phyloP scores from a whole-genome alignment of 2,329 filamentous ascomycete species.

The Elsinoe arachidis region DNA sequence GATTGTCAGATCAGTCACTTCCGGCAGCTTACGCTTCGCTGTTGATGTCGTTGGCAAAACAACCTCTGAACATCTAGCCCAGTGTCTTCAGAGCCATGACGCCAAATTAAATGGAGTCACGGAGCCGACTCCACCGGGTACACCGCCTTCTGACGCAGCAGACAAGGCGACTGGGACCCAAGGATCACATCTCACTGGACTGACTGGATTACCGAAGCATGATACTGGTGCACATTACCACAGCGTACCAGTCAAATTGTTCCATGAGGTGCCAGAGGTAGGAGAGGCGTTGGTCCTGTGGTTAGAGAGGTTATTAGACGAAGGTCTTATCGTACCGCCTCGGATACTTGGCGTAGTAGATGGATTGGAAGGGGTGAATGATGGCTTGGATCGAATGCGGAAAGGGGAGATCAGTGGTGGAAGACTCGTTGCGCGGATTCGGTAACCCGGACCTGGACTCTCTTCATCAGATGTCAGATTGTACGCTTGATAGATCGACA shows the following conservation, averaged over 20 bases:
- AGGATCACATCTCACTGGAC: slow-evolving; percentile 52
- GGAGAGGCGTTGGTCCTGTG: slow-evolving; percentile 56
- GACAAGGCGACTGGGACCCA: not conserved
- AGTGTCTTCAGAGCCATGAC: not conserved
- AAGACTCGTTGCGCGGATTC: slow-evolving; percentile 51
- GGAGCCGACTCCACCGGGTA: not conserved
- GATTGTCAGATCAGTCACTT: slow-evolving; percentile 53
- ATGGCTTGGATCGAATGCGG: slow-evolving; percentile 56
- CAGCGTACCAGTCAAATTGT: slow-evolving; percentile 65
- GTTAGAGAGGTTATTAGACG: slow-evolving; percentile 57
- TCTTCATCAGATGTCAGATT: not conserved
- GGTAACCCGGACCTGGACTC: not conserved
- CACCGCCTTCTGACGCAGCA: not conserved
- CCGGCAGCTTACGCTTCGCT: slow-evolving; percentile 53
- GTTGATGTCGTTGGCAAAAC: slow-evolving; percentile 48
- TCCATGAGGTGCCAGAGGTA: slow-evolving; percentile 57
- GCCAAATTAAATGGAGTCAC: not conserved
- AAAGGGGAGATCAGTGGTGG: slow-evolving; percentile 59
- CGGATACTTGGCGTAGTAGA: slow-evolving; percentile 57
- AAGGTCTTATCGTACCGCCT: slow-evolving; percentile 47
- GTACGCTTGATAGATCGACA: not conserved
- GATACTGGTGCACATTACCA: slow-evolving; percentile 44
- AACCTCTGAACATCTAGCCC: not conserved
- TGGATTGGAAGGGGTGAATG: slow-evolving; percentile 59
- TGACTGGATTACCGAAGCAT: slow-evolving; percentile 59